Base-by-base conservation (phyloP, 73 alveolate genomes). In the Tetrahymena malaccensis region DNA sequence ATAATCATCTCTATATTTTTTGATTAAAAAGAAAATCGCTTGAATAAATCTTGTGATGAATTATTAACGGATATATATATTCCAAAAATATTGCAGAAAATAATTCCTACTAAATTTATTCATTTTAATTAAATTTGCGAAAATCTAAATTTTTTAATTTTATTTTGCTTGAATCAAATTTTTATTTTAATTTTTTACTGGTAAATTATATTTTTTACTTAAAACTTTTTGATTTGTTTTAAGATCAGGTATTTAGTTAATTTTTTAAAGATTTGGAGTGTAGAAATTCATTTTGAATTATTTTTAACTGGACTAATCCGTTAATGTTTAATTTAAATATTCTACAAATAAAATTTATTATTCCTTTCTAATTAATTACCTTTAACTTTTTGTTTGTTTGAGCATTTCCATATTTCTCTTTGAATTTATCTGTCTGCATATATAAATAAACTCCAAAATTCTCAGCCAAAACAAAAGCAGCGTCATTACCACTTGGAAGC, bases 401-500 rank as follows among this genome's bases (percentile, higher is more conserved):
- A 17, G 37, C 89, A 70, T 70, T 70, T 70, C 94, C 97, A 35
- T 50, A 27, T 43, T 94, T 95, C 83, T 35, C 94, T 94, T 95
- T 27, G 57, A 94, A 94, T 33, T 96, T 83, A 31, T 96, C 93
- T 0, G 94, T 55, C 34, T 93, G 40, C 43, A 89, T 84, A 50
- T 96, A 84, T 34, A 97, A 93, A 38, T 85, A 93, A 22, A 94
- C 85, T n/a, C 99, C 99, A 94, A 97, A 96, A 94, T 94, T 85
- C 31, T 95, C 96, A 27, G 98, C 98, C 17, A 98, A 55, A 2
- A 97, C 95, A 94, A 94, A 93, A 40, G 99, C 99, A 89, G 98
- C 98, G 85, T 98, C 99, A 96, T 98, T 98, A 34, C 99, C 99
- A 35, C 98, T 95, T 21, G 99, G 99, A 15, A 98, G 96, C 99